Percentiles rank a stretch among this genome's conserved stretches.
These are phyloP conservation scores for Trametes meyenii DNA, from an alignment of 768 basidiomycete species.

Conservation along the genomic window DNA sequence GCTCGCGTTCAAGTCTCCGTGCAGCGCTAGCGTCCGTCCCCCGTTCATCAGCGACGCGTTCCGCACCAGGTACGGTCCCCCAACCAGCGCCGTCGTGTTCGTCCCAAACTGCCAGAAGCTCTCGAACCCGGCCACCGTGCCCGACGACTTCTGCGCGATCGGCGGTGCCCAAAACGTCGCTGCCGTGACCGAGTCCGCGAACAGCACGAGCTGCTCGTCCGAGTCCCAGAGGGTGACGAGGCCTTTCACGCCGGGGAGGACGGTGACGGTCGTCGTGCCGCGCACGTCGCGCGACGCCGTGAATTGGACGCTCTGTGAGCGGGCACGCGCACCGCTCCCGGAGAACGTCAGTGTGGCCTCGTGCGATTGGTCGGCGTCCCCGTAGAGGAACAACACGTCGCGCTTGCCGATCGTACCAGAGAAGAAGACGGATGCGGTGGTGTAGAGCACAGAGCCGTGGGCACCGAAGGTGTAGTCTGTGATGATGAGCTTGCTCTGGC, in stretches of 20 bases:
- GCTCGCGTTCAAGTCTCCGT: slow-evolving; percentile 69
- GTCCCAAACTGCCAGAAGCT: slow-evolving; percentile 77
- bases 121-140: slow-evolving; percentile 32
- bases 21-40: slow-evolving; percentile 48
- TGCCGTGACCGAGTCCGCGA: slow-evolving; percentile 65
- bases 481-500: slow-evolving; percentile 74
- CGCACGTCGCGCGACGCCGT: slow-evolving; percentile 21
- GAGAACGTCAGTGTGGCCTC: slow-evolving; percentile 37
- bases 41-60: slow-evolving; percentile 39
- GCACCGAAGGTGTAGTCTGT: slow-evolving; percentile 73
- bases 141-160: slow-evolving; percentile 41
- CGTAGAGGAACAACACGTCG: slow-evolving; percentile 46
- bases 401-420: slow-evolving; percentile 49
- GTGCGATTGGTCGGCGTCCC: slow-evolving; percentile 36
- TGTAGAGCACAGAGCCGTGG: slow-evolving; percentile 57
- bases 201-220: slow-evolving; percentile 66
- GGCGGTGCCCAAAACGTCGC: slow-evolving; percentile 79
- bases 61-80: slow-evolving; percentile 51
- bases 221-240: slow-evolving; percentile 70
- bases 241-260: slow-evolving; percentile 36
- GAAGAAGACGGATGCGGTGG: slow-evolving; percentile 75
- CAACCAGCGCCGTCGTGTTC: slow-evolving; percentile 61
- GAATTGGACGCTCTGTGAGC: slow-evolving; percentile 32
- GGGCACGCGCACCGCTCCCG: slow-evolving; percentile 14
- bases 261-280: slow-evolving; percentile 47